phyloP scores from a whole-genome alignment of 148 eudicot genomes.

The Arctostaphylos glauca region DNA sequence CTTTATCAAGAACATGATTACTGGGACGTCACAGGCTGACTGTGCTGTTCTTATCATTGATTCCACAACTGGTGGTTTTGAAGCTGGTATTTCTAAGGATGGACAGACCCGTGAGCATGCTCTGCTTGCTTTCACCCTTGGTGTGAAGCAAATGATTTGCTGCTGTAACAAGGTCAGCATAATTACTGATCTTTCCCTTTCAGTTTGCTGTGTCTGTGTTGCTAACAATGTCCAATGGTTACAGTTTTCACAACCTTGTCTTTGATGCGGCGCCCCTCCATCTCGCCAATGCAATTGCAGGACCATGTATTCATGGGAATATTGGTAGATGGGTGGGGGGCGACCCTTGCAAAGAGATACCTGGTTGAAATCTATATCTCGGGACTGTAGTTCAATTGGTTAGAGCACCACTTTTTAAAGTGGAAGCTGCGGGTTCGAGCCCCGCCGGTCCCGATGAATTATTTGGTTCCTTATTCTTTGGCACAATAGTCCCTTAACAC shows the following conservation, averaged over 20 bases:
- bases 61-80: constrained; percentile 59
- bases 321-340: neutral
- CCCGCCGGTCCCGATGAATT: neutral
- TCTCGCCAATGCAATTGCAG: neutral
- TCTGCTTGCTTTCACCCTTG: constrained; percentile 52
- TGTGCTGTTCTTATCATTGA: constrained; percentile 56
- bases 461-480: neutral
- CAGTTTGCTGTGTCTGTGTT: neutral
- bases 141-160: constrained; percentile 55
- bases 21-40: neutral
- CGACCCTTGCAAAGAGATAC: neutral
- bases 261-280: neutral
- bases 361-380: neutral
- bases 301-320: neutral
- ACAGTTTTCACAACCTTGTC: neutral
- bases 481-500: neutral
- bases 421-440: constrained; percentile 6
- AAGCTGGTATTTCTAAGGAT: constrained; percentile 58
- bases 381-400: constrained; percentile 10
- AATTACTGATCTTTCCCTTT: neutral
- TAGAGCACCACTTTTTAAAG: neutral
- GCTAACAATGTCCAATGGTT: neutral
- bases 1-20: constrained; percentile 22
- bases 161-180: constrained; percentile 22
- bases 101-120: constrained; percentile 68